Evolutionary conservation across 192 early-diverging fungal genomes (phyloP).

Genomic region (Linnemannia exigua): DNA sequence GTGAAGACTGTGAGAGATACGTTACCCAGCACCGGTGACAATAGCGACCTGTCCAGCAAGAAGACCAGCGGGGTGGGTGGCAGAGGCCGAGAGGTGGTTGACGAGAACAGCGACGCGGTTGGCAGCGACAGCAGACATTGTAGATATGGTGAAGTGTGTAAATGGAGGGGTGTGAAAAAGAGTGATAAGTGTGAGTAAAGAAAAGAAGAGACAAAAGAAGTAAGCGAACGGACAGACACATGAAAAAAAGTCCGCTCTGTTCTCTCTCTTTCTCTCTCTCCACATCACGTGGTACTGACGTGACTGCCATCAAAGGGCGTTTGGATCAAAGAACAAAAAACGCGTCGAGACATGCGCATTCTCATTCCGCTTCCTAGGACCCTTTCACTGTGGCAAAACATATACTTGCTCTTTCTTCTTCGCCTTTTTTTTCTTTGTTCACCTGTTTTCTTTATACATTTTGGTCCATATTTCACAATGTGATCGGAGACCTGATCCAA

Average conservation of each 20-base stretch:
- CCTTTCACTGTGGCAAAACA: no score
- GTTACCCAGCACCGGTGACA: slow-evolving; percentile 75
- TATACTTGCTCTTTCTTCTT: no score
- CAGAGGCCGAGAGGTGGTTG: slow-evolving; percentile 58
- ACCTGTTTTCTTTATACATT: no score
- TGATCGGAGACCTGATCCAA: no score
- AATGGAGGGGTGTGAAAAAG: background rate
- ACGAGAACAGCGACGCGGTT: slow-evolving; percentile 40
- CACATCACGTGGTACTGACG: no score
- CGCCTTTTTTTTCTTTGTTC: no score
- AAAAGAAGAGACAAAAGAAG: background rate
- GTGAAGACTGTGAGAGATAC: background rate
- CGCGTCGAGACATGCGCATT: no score
- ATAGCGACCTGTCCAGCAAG: slow-evolving; percentile 73
- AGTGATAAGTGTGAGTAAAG: background rate
- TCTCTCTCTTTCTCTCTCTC: background rate
- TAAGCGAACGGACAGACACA: no score
- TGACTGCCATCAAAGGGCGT: no score
- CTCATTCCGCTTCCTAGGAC: no score
- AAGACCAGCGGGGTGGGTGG: slow-evolving; percentile 64
- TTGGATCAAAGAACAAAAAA: no score
- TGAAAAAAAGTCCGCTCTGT: background rate
- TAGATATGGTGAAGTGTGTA: background rate
- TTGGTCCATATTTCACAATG: no score
- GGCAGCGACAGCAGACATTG: slow-evolving; percentile 37